Conservation (phyloP, 169 alveolate genomes). For the Plasmodium berghei region DNA sequence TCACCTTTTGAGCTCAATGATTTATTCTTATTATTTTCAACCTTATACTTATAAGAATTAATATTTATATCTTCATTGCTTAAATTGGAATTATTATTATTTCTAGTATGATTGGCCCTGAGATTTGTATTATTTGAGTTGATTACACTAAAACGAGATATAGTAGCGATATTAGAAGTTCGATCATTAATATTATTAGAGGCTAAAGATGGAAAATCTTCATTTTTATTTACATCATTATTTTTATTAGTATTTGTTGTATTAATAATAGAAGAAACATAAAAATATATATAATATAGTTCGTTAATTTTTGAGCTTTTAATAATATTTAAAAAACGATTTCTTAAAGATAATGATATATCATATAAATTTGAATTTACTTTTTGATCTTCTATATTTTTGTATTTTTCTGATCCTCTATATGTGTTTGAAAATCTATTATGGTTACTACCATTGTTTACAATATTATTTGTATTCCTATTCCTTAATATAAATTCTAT, state of each 20-base stretch:
- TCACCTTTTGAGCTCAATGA: background rate
- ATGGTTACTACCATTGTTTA: background rate
- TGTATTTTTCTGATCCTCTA: background rate
- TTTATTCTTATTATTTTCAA: constrained; percentile 26
- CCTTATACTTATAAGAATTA: constrained; percentile 57
- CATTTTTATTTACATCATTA: background rate
- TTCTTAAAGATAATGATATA: constrained; percentile 59
- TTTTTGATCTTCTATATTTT: constrained; percentile 12
- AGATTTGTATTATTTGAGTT: background rate
- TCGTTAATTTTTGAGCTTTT: constrained; percentile 70
- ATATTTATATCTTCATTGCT: background rate
- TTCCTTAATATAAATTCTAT: constrained; percentile 36
- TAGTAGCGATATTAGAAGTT: background rate
- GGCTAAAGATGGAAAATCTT: constrained; percentile 38
- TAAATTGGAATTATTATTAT: no score
- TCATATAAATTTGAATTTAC: constrained; percentile 48
- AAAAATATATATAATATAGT: constrained; percentile 48
- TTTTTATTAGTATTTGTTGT: constrained; percentile 4
- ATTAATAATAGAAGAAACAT: constrained; percentile 18
- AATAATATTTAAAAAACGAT: constrained; percentile 56
- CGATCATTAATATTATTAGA: background rate
- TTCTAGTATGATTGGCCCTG: background rate
- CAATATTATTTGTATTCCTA: background rate
- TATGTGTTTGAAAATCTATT: background rate
- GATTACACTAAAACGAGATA: no score